Conservation (phyloP, 2,329 filamentous ascomycete species). For the Exophiala phaeomuriformis region DNA sequence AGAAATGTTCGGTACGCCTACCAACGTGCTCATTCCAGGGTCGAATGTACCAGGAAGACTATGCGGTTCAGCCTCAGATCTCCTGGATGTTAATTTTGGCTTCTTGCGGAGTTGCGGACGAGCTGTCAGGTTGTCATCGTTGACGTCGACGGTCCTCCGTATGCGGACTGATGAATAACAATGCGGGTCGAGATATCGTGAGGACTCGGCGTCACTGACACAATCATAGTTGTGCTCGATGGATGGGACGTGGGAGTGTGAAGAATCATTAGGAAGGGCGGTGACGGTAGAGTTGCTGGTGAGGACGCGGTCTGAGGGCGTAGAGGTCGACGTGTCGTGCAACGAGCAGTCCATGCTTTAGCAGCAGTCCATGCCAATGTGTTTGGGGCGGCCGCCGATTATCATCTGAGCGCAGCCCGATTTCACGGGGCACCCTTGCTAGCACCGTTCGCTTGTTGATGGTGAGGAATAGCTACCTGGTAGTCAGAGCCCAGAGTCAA, state of each 20-base stretch:
- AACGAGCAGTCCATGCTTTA: not conserved
- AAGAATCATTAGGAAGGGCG: slow-evolving; percentile 3
- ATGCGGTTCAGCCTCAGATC: slow-evolving; percentile 2
- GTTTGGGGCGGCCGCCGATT: slow-evolving; percentile 7
- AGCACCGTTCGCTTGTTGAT: slow-evolving; percentile 20
- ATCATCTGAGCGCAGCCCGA: not conserved
- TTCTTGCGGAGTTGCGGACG: slow-evolving; percentile 22
- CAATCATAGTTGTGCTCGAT: slow-evolving; percentile 9
- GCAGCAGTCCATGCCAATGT: not conserved
- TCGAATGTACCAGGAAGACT: not conserved
- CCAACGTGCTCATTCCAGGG: slow-evolving; percentile 18
- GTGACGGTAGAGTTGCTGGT: not conserved
- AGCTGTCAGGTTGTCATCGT: slow-evolving; percentile 12
- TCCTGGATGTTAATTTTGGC: slow-evolving; percentile 19
- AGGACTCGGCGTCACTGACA: slow-evolving; percentile 7
- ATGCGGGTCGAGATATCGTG: slow-evolving; percentile 10
- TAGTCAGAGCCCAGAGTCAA: not conserved
- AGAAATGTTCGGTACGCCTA: slow-evolving; percentile 11
- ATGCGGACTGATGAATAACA: slow-evolving; percentile 10
- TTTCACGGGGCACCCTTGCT: slow-evolving; percentile 11
- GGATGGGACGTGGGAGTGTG: slow-evolving; percentile 8
- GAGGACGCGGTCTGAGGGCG: slow-evolving; percentile 8
- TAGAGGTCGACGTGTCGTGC: slow-evolving; percentile 1
- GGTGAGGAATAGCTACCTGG: slow-evolving; percentile 7
- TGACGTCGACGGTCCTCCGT: slow-evolving; percentile 3